Evolutionary conservation across 192 early-diverging fungal species (phyloP).

Genomic region (Kickxella alabastrina): DNA sequence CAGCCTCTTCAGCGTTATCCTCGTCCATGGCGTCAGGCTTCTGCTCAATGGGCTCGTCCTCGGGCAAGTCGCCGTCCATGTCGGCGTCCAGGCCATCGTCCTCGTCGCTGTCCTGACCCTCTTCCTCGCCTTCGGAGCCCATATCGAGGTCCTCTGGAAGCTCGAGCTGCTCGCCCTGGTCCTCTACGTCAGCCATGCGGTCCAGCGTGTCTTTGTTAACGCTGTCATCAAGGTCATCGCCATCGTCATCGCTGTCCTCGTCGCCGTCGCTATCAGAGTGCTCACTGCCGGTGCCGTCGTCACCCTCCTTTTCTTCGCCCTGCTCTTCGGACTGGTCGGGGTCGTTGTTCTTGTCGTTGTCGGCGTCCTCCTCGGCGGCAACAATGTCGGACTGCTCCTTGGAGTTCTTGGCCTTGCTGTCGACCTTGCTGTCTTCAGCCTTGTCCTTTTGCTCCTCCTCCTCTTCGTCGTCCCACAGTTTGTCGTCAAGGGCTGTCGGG

Average conservation of each 20-base stretch:
- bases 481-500: slow-evolving; percentile 89
- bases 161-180: slow-evolving; percentile 55
- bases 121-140: slow-evolving; percentile 49
- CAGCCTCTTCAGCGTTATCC: slow-evolving; percentile 27
- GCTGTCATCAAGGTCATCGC: slow-evolving; percentile 52
- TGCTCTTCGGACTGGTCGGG: slow-evolving; percentile 38
- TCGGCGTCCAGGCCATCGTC: slow-evolving; percentile 51
- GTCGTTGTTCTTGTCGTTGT: slow-evolving; percentile 36
- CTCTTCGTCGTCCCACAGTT: slow-evolving; percentile 89
- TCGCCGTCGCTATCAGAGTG: slow-evolving; percentile 40
- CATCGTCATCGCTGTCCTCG: slow-evolving; percentile 53
- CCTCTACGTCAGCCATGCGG: slow-evolving; percentile 52
- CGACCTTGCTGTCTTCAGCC: slow-evolving; percentile 51
- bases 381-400: slow-evolving; percentile 45
- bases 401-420: slow-evolving; percentile 45
- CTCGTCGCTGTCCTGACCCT: slow-evolving; percentile 23
- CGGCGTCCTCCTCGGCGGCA: slow-evolving; percentile 49
- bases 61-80: slow-evolving; percentile 48
- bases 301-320: too few relatives aligned
- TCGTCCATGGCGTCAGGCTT: slow-evolving; percentile 43
- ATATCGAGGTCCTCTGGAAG: slow-evolving; percentile 59
- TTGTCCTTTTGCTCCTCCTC: slow-evolving; percentile 53
- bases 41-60: slow-evolving; percentile 53
- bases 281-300: slow-evolving; percentile 30
- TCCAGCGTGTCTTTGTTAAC: slow-evolving; percentile 49